Conservation (phyloP, 345 rosid genomes). For the Pistacia atlantica region DNA sequence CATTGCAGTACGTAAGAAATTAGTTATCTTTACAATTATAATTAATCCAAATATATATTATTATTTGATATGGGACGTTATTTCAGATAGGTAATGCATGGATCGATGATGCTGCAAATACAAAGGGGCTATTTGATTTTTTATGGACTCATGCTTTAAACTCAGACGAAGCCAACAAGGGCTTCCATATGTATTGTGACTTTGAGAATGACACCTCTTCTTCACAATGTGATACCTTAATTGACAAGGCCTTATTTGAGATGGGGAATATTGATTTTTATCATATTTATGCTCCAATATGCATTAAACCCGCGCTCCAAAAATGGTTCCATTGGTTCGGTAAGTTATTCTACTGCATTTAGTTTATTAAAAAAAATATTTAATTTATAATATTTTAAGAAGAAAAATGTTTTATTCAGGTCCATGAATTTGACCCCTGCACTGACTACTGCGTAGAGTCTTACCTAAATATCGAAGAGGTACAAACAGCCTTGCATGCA, state of each 20-base stretch:
- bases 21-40: too few relatives aligned
- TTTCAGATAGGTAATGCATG: conserved; percentile 48
- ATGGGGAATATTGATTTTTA: conserved; percentile 29
- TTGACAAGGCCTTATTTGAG: conserved; percentile 19
- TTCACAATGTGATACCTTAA: conserved; percentile 24
- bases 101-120: conserved; percentile 29
- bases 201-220: conserved; percentile 8
- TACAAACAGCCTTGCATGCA: conserved; percentile 44
- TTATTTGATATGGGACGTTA: too few relatives aligned
- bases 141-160: conserved; percentile 50
- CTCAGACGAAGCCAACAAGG: conserved; percentile 38
- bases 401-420: too few relatives aligned
- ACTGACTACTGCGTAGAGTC: conserved; percentile 24
- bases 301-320: conserved; percentile 3
- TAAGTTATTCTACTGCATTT: background rate
- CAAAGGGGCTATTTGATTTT: conserved; percentile 29
- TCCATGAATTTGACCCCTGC: conserved; percentile 32
- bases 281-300: conserved; percentile 41
- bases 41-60: too few relatives aligned
- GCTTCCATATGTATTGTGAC: conserved; percentile 25
- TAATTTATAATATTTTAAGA: background rate
- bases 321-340: conserved; percentile 4
- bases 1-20: conserved; percentile 11
- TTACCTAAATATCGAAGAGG: conserved; percentile 36
- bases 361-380: background rate